Conservation (phyloP, 805 yeast genomes). For the Huiozyma naganishii region DNA sequence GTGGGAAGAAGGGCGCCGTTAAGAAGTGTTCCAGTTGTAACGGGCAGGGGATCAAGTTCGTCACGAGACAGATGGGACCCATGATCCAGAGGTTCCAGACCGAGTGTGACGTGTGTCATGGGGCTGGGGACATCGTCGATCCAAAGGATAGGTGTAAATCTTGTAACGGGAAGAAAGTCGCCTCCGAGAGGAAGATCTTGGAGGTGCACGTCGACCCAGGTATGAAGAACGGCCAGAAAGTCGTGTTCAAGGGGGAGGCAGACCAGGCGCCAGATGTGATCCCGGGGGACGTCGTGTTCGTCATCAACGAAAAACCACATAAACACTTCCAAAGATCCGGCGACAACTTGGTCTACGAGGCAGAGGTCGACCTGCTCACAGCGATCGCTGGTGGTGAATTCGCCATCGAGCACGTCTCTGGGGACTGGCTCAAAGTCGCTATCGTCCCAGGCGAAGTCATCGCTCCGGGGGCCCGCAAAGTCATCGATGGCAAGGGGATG, state of each 20-base stretch:
- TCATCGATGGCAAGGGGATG: constrained; percentile 93
- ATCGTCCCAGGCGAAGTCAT: constrained; percentile 90
- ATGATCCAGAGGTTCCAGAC: constrained; percentile 97
- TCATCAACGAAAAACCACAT: constrained; percentile 85
- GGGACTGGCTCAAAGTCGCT: constrained; percentile 76
- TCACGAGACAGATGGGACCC: constrained; percentile 98
- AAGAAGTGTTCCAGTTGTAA: constrained; percentile 78
- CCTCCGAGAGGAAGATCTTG: constrained; percentile 79
- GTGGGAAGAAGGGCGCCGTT: constrained; percentile 89
- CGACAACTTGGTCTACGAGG: constrained; percentile 74
- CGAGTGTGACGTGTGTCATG: constrained; percentile 83
- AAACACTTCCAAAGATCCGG: constrained; percentile 75
- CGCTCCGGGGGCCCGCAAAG: constrained; percentile 71
- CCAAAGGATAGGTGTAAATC: constrained; percentile 78
- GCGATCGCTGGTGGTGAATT: constrained; percentile 95
- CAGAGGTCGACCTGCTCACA: constrained; percentile 82
- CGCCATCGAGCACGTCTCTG: constrained; percentile 79
- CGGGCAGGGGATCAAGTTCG: constrained; percentile 85
- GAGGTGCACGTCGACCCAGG: constrained; percentile 95
- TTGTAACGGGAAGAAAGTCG: constrained; percentile 85
- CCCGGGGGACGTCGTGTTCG: constrained; percentile 94
- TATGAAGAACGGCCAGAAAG: constrained; percentile 87
- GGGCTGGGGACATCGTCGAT: constrained; percentile 81
- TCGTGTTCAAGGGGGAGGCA: constrained; percentile 90
- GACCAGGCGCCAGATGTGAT: constrained; percentile 92